Percentiles rank a stretch among this genome's conserved stretches.
phyloP scores from a whole-genome alignment of 2,329 filamentous ascomycete species.

The Colletotrichum cordylinicola region DNA sequence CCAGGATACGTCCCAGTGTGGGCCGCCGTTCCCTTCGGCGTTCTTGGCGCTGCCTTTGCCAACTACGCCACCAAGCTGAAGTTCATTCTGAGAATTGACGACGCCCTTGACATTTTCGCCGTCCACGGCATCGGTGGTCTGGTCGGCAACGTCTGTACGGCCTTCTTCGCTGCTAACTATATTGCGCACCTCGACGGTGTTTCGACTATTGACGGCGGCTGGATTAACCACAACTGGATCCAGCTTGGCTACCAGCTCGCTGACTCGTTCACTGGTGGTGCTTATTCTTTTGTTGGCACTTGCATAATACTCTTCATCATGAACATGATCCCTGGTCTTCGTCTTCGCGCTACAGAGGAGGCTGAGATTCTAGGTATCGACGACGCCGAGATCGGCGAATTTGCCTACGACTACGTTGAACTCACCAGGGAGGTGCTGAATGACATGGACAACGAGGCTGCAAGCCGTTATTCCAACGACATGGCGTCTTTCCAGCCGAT shows the following conservation, averaged over 20 bases:
- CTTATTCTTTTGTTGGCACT: constrained; percentile 80
- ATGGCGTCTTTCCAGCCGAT: constrained; percentile 44
- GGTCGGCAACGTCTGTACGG: constrained; percentile 80
- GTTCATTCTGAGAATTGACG: constrained; percentile 80
- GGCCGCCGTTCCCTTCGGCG: constrained; percentile 81
- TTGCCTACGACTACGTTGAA: constrained; percentile 95
- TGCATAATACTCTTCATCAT: constrained; percentile 81
- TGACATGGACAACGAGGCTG: constrained; percentile 50
- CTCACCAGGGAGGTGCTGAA: constrained; percentile 66
- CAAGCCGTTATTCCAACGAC: constrained; percentile 49
- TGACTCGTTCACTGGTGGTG: constrained; percentile 77
- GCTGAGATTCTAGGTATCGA: constrained; percentile 87
- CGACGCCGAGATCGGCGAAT: constrained; percentile 90
- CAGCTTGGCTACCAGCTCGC: constrained; percentile 86
- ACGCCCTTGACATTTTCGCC: constrained; percentile 88
- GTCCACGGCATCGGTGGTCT: constrained; percentile 81
- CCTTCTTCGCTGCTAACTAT: constrained; percentile 84
- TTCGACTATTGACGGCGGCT: constrained; percentile 74
- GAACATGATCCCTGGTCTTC: constrained; percentile 78
- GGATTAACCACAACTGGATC: constrained; percentile 83
- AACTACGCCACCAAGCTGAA: constrained; percentile 94
- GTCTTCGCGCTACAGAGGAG: constrained; percentile 76
- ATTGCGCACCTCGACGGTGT: constrained; percentile 81
- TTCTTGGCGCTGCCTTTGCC: constrained; percentile 77
- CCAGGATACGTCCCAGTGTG: constrained; percentile 78